Evolutionary conservation across 768 basidiomycete species (phyloP), one percentile per base, ranked within the genome.

Genomic region (Mycena amicta): DNA sequence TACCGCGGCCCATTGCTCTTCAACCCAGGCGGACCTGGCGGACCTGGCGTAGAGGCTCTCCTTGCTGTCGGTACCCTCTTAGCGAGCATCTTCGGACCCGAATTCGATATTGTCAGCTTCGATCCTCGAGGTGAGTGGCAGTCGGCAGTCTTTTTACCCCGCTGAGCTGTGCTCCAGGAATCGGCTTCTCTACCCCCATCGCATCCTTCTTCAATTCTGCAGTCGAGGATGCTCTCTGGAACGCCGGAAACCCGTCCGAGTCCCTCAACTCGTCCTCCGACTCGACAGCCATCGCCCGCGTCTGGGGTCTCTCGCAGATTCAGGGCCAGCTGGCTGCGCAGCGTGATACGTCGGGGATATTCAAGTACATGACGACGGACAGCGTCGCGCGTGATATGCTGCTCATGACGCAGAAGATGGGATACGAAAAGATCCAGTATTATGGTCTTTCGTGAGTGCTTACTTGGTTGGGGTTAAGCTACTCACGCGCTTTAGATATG

Each of bases 301-400:
- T 60, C 1, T 76, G 74, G 75, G 77, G 74, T 0, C 69, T 70
- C 6, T 68, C 71, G 13, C 64, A 68, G 53, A 60, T 75, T 40
- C 50, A 67, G 16, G 72, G 74, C 3, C 61, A 66, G 46, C 63
- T 77, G 22, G 77, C 75, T n/a, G 64, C 60, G 18, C 69, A 74
- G 40, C 66, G 67, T 23, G 72, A 75, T 28, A 45, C 66, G n/a
- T 71, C 70, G 3, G 66, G 29, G 1, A 56, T 66, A 28, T 53
- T 75, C 31, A 55, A 56, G 11, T 71, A 72, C 50, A 70, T 77
- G 16, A 75, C 71, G 43, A 77, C 77, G 5, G 76, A 77, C 28
- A 70, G 74, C 47, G 73, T 72, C 8, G 77, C 75, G 11, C 66
- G 70, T 2, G 77, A 78, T 56, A 78, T 78, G 76, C 54, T 77